Evolutionary conservation across 2,329 filamentous ascomycete genomes (phyloP), one percentile per base, ranked within the genome.

Genomic region (Trichoderma arundinaceum): DNA sequence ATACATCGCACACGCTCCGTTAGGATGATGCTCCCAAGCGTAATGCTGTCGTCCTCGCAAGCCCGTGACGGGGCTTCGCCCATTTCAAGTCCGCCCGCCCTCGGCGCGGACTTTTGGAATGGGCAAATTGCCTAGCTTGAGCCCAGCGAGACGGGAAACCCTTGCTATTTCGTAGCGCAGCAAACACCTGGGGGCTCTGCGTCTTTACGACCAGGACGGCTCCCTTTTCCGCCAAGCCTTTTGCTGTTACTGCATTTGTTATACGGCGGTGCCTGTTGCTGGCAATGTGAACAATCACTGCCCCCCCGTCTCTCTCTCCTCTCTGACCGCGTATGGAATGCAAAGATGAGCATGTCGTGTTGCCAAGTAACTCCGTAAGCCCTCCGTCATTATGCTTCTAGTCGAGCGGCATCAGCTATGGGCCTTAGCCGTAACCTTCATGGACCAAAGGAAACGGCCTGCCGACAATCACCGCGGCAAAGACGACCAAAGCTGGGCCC

Each of bases 21-120:
- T 41, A 22, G 15, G 13, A 38, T 41, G 35, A 56, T 41, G 19
- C 7, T 32, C 39, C 38, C 33, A 35, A 54, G 32, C 52, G 35
- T 39, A 33, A 41, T 28, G 22, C 4, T 4, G 22, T 28, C 22
- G 22, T 28, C 22, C 22, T 28, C 4, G 22, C 22, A 28, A 28
- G 22, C 22, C 22, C 22, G 22, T 41, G 38, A 28, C 57, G 57
- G 43, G 43, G 35, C 44, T 38, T 39, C 13, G 33, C 59, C 48
- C 33, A 22, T 35, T 28, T 52, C 60, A 64, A 56, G 41, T 64
- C 60, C 60, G 60, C 43, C 51, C 51, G 51, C 60, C 60, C 28
- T 64, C 60, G 51, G 60, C 51, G 60, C 60, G 60, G 60, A 64
- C 60, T 64, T 64, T 64, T 64, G 32, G 44, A 49, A 38, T 56